A percentile compares a stretch with the other conserved stretches of the same genome.
Evolutionary conservation across 2,329 filamentous ascomycete species (phyloP).

Genomic region (Nigrospora oryzae): DNA sequence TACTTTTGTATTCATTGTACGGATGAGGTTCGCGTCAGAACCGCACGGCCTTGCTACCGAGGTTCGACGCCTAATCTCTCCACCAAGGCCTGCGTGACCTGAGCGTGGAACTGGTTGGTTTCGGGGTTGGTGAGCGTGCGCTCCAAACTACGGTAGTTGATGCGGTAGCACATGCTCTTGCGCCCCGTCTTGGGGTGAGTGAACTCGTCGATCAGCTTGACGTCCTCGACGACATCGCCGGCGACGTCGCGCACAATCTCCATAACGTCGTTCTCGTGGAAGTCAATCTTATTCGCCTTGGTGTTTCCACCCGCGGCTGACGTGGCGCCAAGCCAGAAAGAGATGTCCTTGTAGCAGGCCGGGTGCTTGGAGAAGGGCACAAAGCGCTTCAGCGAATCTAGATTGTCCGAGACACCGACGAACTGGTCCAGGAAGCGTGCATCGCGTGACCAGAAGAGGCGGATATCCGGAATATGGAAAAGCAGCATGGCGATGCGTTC

Average conservation of each 20-base stretch:
- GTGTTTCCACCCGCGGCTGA: slow-evolving; percentile 38
- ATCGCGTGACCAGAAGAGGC: slow-evolving; percentile 90
- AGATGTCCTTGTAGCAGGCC: slow-evolving; percentile 81
- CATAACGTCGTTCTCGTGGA: slow-evolving; percentile 97
- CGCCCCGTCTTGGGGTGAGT: slow-evolving; percentile 76
- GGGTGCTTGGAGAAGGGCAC: slow-evolving; percentile 88
- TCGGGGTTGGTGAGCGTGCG: slow-evolving; percentile 80
- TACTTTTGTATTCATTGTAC: too few relatives aligned
- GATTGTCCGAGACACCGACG: slow-evolving; percentile 45
- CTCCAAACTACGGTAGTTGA: slow-evolving; percentile 90
- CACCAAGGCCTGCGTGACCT: slow-evolving; percentile 57
- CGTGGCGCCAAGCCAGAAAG: slow-evolving; percentile 70
- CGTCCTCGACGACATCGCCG: slow-evolving; percentile 82
- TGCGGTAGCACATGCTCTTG: slow-evolving; percentile 81
- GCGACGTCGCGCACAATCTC: slow-evolving; percentile 79
- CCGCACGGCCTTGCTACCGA: slow-evolving; percentile 33
- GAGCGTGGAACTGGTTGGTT: slow-evolving; percentile 66
- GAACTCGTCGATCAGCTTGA: slow-evolving; percentile 77
- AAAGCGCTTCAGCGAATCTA: slow-evolving; percentile 52
- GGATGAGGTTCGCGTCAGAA: too few relatives aligned
- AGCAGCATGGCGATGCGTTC: slow-evolving; percentile 96
- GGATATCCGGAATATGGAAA: slow-evolving; percentile 92
- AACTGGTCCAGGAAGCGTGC: slow-evolving; percentile 84
- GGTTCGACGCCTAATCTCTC: slow-evolving; percentile 71
- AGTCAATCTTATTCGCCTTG: slow-evolving; percentile 34